Conservation (phyloP, 306 rosid species). For the Astragalus membranaceus region DNA sequence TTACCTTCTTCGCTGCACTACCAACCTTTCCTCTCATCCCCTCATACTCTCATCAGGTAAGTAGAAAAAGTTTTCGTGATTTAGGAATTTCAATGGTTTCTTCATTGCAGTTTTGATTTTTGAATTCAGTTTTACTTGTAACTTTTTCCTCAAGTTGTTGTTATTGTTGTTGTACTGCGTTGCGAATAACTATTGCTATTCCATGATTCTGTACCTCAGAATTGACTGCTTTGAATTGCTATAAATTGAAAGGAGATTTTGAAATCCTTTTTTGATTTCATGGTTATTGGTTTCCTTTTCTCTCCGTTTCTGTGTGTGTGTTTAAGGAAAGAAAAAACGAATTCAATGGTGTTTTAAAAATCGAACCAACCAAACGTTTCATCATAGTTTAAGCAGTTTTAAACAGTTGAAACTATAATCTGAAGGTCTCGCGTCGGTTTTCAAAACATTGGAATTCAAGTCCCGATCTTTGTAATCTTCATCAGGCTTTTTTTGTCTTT, state of each 20-base stretch:
- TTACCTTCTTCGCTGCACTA: neutral
- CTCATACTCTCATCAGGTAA: conserved; percentile 14
- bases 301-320: too few relatives aligned
- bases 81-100: neutral
- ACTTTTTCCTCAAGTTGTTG: neutral
- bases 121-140: neutral
- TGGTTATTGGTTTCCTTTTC: neutral
- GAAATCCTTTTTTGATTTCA: neutral
- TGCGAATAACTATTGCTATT: neutral
- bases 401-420: too few relatives aligned
- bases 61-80: neutral
- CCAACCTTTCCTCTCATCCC: neutral
- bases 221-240: neutral
- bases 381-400: too few relatives aligned
- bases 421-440: too few relatives aligned
- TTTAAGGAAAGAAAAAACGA: too few relatives aligned
- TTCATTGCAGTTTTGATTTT: conserved; percentile 5
- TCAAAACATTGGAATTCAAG: too few relatives aligned
- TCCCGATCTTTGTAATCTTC: too few relatives aligned
- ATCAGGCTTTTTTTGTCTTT: too few relatives aligned
- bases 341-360: too few relatives aligned
- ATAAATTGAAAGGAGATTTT: neutral
- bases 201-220: neutral
- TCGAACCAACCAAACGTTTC: too few relatives aligned
- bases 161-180: neutral